Conservation (phyloP, 257 asterid species). For the Fraxinus cuspidata region DNA sequence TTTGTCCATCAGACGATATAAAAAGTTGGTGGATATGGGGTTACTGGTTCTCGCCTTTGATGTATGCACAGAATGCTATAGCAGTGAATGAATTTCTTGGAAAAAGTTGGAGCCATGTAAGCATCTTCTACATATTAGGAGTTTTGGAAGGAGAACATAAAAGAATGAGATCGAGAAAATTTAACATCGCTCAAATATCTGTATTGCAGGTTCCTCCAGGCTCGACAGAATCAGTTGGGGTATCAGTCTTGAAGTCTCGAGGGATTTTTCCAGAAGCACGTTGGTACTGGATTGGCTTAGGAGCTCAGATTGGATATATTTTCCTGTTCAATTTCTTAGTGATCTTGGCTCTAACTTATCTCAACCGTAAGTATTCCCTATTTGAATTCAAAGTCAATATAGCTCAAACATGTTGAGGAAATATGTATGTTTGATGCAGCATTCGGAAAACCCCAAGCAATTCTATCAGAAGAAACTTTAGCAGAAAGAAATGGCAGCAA, state of each 20-base stretch:
- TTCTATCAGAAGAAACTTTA: conserved; percentile 50
- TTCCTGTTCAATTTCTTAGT: conserved; percentile 58
- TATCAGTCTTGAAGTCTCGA: conserved; percentile 50
- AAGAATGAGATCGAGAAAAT: background rate
- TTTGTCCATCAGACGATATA: conserved; percentile 40
- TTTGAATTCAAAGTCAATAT: background rate
- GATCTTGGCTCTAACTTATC: conserved; percentile 59
- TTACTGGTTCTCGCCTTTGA: conserved; percentile 77
- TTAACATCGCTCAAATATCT: conserved; percentile 10
- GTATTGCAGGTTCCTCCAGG: conserved; percentile 43
- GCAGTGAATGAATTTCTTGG: conserved; percentile 82
- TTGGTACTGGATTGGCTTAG: conserved; percentile 87
- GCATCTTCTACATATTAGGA: conserved; percentile 27
- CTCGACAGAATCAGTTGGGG: conserved; percentile 60
- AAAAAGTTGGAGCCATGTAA: conserved; percentile 80
- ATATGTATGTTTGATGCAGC: conserved; percentile 44
- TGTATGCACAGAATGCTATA: conserved; percentile 77
- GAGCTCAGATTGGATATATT: conserved; percentile 56
- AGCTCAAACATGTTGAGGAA: background rate
- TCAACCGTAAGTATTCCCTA: conserved; percentile 57
- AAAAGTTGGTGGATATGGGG: conserved; percentile 81
- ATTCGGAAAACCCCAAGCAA: conserved; percentile 67
- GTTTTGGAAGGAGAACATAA: conserved; percentile 12
- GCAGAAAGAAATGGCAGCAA: conserved; percentile 50
- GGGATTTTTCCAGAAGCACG: conserved; percentile 60